Evolutionary conservation across 441 rosid genomes (phyloP), one percentile per base, ranked within the genome.

Genomic region (Brassica balearica): DNA sequence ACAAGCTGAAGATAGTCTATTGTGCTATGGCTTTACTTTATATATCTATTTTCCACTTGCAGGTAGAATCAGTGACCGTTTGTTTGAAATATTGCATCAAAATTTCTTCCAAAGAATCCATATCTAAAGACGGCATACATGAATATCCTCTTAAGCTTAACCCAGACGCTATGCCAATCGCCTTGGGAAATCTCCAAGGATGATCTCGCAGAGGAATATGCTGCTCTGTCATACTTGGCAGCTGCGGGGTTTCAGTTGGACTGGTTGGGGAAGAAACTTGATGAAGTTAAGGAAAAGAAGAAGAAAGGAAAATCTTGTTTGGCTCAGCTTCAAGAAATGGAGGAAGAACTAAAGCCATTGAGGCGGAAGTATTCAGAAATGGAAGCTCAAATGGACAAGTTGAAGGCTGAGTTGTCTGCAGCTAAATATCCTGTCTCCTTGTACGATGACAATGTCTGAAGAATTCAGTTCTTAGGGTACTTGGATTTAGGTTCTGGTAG

Each of bases 321-420:
- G 29, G 65, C 65, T 2, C 63, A 58, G 64, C n/a, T 73, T 41
- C 59, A 62, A 41, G 67, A 61, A 8, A 25, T 72, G 9, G 60
- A 25, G 11, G 7, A 60, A 61, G 60, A 61, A 17, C 10, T 43
- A 4, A 8, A 43, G 25, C 22, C 29, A 12, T 8, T 71, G 14
- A 59, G 36, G 32, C 51, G 59, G 51, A 56, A 70, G 65, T 70
- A 2, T 2, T 23, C 32, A 36, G 36, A 34, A 12, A 10, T 58
- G 14, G 32, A 71, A 71, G 66, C n/a, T 71, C 74, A 19, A 3
- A 17, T 23, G 41, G 59, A 68, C 11, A 25, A n/a, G 60, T 6
- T n/a, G 62, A 51, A 69, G 72, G 60, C 56, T 48, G 56, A 48
- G 56, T n/a, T 48, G 56, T n/a, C 56, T 1, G 56, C 17, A 48